Percentiles rank a stretch among this genome's conserved stretches.
These are phyloP conservation scores for Diaporthe helianthi DNA, from an alignment of 2,329 filamentous ascomycete species.

Conservation along the genomic window DNA sequence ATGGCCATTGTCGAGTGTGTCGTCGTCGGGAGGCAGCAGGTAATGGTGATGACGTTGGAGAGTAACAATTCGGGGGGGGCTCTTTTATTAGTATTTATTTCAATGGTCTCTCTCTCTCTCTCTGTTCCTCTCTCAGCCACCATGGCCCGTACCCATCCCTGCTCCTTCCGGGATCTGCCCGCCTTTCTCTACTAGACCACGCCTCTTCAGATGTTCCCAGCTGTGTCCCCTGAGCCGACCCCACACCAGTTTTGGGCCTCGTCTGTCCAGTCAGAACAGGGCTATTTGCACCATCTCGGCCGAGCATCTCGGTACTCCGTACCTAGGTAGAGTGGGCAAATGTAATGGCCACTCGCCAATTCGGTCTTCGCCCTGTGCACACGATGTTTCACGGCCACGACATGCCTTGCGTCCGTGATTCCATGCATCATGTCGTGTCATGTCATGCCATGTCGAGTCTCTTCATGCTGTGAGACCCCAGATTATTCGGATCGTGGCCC, in stretches of 20 bases:
- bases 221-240: conserved; percentile 1
- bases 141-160: background rate
- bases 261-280: background rate
- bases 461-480: background rate
- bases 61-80: background rate
- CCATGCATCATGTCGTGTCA: background rate
- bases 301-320: background rate
- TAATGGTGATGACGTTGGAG: background rate
- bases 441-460: too few species aligned
- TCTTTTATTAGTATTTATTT: background rate
- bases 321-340: too few species aligned
- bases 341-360: background rate
- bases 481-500: conserved; percentile 14
- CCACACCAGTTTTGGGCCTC: background rate
- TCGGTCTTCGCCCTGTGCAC: conserved; percentile 6
- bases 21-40: background rate
- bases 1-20: conserved; percentile 44
- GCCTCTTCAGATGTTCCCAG: too few species aligned
- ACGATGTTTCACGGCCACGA: background rate
- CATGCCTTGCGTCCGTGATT: background rate
- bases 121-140: background rate
- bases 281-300: background rate
- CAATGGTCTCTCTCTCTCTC: background rate
- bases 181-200: too few species aligned
- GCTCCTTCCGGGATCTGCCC: conserved; percentile 2